These are phyloP conservation scores for Sordaria brevicollis DNA, from an alignment of 495 filamentous ascomycete genomes.

Conservation along the genomic window DNA sequence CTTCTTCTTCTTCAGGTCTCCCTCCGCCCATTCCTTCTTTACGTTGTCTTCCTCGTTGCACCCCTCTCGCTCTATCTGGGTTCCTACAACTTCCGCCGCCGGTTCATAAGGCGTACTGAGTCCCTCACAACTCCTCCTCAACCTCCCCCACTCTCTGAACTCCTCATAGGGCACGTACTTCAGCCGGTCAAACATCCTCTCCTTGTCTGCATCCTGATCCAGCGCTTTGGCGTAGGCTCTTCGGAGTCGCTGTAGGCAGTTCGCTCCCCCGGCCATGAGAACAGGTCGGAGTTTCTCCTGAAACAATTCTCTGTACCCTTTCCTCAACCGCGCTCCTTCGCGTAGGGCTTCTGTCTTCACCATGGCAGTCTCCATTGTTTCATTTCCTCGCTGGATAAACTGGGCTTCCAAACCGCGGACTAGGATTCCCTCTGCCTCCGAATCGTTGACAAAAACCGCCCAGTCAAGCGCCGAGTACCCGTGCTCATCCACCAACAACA, in stretches of 20 bases:
- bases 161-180: too few species aligned
- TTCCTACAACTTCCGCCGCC: too few species aligned
- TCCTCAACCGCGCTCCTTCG: slow-evolving; percentile 14
- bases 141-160: too few species aligned
- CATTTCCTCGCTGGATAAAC: slow-evolving; percentile 11
- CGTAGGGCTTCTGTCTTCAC: too few species aligned
- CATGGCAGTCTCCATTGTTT: background rate
- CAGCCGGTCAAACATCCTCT: slow-evolving; percentile 7
- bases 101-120: too few species aligned
- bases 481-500: slow-evolving; percentile 14
- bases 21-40: too few species aligned
- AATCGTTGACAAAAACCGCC: slow-evolving; percentile 13
- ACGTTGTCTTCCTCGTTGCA: too few species aligned
- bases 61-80: too few species aligned
- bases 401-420: too few species aligned
- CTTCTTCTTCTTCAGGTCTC: too few species aligned
- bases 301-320: slow-evolving; percentile 20
- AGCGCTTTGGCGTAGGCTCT: slow-evolving; percentile 11
- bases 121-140: too few species aligned
- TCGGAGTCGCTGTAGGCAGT: slow-evolving; percentile 5
- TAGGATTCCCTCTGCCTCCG: slow-evolving; percentile 6
- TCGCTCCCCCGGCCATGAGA: background rate
- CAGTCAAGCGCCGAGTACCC: slow-evolving; percentile 24
- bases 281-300: slow-evolving; percentile 19
- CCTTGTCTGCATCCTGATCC: background rate